phyloP scores from a whole-genome alignment of 2,329 filamentous ascomycete genomes.

The Arthrobotrys pseudoclavata region DNA sequence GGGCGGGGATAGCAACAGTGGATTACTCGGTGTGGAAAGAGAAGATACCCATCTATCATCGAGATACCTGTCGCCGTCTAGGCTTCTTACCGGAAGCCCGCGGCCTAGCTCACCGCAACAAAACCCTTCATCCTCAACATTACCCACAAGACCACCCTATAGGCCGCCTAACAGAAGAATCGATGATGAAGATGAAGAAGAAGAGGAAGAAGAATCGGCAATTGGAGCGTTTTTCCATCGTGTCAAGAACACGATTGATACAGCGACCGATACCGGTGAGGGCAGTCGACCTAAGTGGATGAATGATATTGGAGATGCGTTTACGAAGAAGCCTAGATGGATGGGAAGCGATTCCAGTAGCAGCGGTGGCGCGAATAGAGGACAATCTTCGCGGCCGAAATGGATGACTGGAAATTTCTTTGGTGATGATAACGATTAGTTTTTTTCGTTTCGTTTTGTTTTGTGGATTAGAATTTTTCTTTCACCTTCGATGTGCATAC shows the following conservation, averaged over 20 bases:
- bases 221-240: conserved; percentile 86
- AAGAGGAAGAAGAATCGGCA: conserved; percentile 81
- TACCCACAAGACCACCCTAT: conserved; percentile 30
- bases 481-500: conserved; percentile 8
- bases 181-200: conserved; percentile 70
- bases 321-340: conserved; percentile 82
- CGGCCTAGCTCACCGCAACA: conserved; percentile 26
- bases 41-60: conserved; percentile 47
- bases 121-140: conserved; percentile 20
- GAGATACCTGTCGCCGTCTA: conserved; percentile 42
- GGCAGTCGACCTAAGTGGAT: conserved; percentile 80
- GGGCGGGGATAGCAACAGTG: conserved; percentile 59
- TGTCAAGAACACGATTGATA: conserved; percentile 92
- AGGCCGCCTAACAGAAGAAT: conserved; percentile 58
- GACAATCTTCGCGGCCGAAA: conserved; percentile 37
- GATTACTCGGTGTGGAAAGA: conserved; percentile 32
- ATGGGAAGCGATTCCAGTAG: conserved; percentile 73
- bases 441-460: not conserved
- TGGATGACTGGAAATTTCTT: conserved; percentile 61
- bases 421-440: conserved; percentile 54
- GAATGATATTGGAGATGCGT: conserved; percentile 76
- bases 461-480: conserved; percentile 1
- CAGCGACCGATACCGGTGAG: conserved; percentile 70
- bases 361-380: conserved; percentile 61
- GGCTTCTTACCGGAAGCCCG: conserved; percentile 32